phyloP scores from a whole-genome alignment of 1,284 basidiomycete species.

The Cutaneotrichosporon curvatum region DNA sequence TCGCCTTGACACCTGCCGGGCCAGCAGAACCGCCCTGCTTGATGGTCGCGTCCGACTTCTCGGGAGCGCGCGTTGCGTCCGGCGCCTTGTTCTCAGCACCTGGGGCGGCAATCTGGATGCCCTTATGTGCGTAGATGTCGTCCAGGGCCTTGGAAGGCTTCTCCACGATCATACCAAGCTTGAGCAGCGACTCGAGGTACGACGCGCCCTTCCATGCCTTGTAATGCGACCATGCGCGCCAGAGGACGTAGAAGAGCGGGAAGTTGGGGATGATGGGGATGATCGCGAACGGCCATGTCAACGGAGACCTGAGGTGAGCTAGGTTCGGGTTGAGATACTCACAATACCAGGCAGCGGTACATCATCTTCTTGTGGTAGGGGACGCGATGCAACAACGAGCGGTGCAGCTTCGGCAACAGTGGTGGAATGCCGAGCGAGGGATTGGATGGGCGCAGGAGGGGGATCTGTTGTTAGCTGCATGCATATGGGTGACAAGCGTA shows the following conservation, averaged over 20 bases:
- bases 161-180: conserved; percentile 38
- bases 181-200: conserved; percentile 37
- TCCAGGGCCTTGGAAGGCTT: conserved; percentile 22
- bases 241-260: conserved; percentile 49
- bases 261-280: conserved; percentile 50
- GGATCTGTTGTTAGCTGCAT: conserved; percentile 32
- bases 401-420: conserved; percentile 38
- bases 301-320: conserved; percentile 24
- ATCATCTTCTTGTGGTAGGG: conserved; percentile 43
- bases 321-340: neutral
- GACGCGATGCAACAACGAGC: conserved; percentile 34
- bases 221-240: conserved; percentile 49
- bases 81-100: conserved; percentile 2
- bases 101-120: conserved; percentile 12
- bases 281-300: conserved; percentile 47
- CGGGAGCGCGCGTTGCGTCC: conserved; percentile 1
- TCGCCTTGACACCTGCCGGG: neutral
- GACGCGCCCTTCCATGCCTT: conserved; percentile 45
- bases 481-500: no score
- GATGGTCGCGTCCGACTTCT: neutral
- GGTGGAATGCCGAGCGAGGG: conserved; percentile 21
- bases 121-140: conserved; percentile 23
- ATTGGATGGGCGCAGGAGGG: conserved; percentile 33
- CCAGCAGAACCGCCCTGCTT: neutral
- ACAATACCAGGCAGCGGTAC: conserved; percentile 31